These are phyloP conservation scores for Panellus pusillus DNA, from an alignment of 768 basidiomycete species.

Conservation along the genomic window DNA sequence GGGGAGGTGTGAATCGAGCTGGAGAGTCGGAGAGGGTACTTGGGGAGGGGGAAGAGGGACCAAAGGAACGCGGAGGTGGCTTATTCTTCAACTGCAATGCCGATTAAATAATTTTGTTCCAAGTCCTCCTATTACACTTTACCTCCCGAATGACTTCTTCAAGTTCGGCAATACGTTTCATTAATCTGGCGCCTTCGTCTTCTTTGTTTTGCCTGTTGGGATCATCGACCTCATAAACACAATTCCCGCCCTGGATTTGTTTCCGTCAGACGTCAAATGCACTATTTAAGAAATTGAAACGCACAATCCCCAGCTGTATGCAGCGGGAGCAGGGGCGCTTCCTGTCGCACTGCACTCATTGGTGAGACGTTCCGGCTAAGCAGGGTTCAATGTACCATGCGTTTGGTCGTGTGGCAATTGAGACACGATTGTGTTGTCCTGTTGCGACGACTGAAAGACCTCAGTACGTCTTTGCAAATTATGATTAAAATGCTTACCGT, in stretches of 20 bases:
- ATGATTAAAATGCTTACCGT: neutral
- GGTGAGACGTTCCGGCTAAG: neutral
- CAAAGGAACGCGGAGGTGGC: neutral
- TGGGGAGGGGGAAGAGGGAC: neutral
- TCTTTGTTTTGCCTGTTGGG: slow-evolving; percentile 3
- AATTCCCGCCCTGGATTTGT: slow-evolving; percentile 4
- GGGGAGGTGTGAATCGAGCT: neutral
- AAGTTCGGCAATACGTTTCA: slow-evolving; percentile 17
- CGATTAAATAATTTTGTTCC: neutral
- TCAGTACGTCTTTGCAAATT: neutral
- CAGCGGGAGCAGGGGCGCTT: slow-evolving; percentile 15
- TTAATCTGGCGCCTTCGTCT: slow-evolving; percentile 7
- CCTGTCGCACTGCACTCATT: slow-evolving; percentile 6
- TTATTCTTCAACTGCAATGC: slow-evolving; percentile 13
- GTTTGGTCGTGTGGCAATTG: slow-evolving; percentile 15
- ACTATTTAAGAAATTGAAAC: neutral
- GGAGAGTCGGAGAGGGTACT: neutral
- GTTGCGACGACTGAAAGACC: slow-evolving; percentile 9
- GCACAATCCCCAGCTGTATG: slow-evolving; percentile 15
- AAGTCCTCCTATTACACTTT: neutral
- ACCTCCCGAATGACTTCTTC: slow-evolving; percentile 19
- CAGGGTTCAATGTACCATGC: slow-evolving; percentile 5
- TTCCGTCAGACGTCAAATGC: neutral
- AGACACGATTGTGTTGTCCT: slow-evolving; percentile 17
- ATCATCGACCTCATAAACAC: slow-evolving; percentile 16